phyloP scores from a whole-genome alignment of 306 rosid genomes.

The Acmispon strigosus region DNA sequence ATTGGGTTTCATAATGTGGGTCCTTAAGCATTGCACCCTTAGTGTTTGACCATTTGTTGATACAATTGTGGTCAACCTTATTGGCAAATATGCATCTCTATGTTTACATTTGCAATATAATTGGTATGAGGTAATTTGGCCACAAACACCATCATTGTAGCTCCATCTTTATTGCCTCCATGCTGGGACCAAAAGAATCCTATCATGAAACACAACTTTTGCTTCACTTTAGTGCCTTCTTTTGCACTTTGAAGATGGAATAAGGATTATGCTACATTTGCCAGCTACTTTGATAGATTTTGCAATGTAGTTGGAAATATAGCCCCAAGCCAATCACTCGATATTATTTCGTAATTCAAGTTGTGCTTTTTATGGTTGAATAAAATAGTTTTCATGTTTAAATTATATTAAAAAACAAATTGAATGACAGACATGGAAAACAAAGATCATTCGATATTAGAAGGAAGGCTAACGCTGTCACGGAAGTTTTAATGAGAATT shows the following conservation, averaged over 20 bases:
- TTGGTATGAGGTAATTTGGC: constrained; percentile 19
- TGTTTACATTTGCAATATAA: constrained; percentile 27
- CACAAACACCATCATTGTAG: constrained; percentile 43
- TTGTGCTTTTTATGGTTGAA: not conserved
- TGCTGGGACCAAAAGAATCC: constrained; percentile 45
- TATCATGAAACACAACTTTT: constrained; percentile 28
- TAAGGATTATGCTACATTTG: constrained; percentile 15
- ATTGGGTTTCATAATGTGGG: constrained; percentile 29
- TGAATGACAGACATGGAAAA: not conserved
- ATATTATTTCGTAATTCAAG: not conserved
- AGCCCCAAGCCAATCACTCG: not conserved
- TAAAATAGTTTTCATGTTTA: not conserved
- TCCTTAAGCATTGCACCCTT: constrained; percentile 23
- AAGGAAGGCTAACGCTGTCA: not conserved
- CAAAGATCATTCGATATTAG: not conserved
- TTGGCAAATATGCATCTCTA: constrained; percentile 25
- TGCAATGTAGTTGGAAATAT: constrained; percentile 3
- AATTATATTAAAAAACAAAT: not conserved
- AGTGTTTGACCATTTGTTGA: constrained; percentile 7
- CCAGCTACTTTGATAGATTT: constrained; percentile 9
- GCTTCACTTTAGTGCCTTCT: constrained; percentile 36
- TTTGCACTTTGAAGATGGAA: constrained; percentile 32
- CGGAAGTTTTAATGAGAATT: not conserved
- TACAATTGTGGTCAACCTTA: constrained; percentile 43
- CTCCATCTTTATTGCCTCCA: constrained; percentile 40